phyloP scores from a whole-genome alignment of 371 early-diverging fungal genomes.

The Mucor indicus region DNA sequence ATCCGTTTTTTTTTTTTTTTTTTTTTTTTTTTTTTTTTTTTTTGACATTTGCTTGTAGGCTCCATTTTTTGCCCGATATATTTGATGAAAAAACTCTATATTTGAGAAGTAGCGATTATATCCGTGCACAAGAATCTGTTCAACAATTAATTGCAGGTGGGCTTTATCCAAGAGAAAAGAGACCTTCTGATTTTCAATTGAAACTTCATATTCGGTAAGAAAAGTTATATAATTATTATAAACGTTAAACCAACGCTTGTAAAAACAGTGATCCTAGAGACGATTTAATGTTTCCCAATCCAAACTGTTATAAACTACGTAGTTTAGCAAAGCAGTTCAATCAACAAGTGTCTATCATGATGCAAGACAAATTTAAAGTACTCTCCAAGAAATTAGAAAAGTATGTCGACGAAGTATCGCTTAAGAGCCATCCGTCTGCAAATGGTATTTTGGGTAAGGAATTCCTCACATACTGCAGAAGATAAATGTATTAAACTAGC shows the following conservation, averaged over 20 bases:
- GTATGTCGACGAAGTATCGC: conserved; percentile 37
- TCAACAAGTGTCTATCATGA: conserved; percentile 25
- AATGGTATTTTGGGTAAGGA: conserved; percentile 44
- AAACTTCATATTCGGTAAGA: conserved; percentile 42
- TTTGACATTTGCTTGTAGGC: conserved; percentile 21
- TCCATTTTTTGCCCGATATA: conserved; percentile 38
- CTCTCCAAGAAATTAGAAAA: conserved; percentile 26
- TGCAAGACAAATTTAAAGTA: conserved; percentile 26
- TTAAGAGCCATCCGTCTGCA: conserved; percentile 48
- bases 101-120: conserved; percentile 67
- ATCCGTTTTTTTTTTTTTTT: too few species aligned
- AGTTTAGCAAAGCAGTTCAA: conserved; percentile 32
- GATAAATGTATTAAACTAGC: neutral
- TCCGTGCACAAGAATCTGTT: conserved; percentile 73
- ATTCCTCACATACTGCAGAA: too few species aligned
- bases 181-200: conserved; percentile 23
- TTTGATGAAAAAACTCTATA: conserved; percentile 47
- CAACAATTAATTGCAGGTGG: conserved; percentile 67
- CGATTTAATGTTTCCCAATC: conserved; percentile 47
- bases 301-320: conserved; percentile 39
- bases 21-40: neutral
- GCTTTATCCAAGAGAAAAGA: conserved; percentile 54
- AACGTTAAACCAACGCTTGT: neutral
- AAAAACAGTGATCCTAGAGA: conserved; percentile 32
- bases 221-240: neutral